Evolutionary conservation across 805 yeast species (phyloP), one percentile per base, ranked within the genome.

Genomic region (Cyberlindnera sargentensis): DNA sequence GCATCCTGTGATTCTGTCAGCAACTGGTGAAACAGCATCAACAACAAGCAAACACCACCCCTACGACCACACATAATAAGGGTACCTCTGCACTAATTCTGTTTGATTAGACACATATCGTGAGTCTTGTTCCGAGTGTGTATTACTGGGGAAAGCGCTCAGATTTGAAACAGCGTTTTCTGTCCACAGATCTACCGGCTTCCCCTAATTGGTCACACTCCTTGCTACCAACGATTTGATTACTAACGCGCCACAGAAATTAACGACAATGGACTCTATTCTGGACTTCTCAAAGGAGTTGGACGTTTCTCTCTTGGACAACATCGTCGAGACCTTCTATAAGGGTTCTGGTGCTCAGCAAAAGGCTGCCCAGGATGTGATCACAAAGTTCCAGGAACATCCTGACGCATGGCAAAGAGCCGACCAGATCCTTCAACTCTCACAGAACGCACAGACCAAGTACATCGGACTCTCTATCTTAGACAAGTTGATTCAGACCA

Each of bases 391-490:
- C 63, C 96, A 93, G 65, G 95, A 88, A 49, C 84, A 89, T 63
- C 95, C 93, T 3, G 96, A 91, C 55, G 83, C 97, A 26, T 93
- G 99, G 99, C 87, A 84, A 52, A 77, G 84, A 44, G 93, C 95
- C 31, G 98, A 91, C 57, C 80, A 84, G 63, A 90, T 93, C 47
- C 72, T 93, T 51, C 89, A 90, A 52, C 72, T 70, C 49, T 80
- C 95, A 3, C 67, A 70, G 40, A 84, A 89, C 61, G 73, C 96
- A 34, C 96, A 93, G 65, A 75, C 95, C 30, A 93, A 93, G 66
- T 91, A 84, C 64, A 84, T 93, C 62, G 99, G 96, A 7, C 71
- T 93, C 45, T 80, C 95, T 25, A 85, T 93, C 47, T 71, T 93
- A 56, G 96, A 93, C 66, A 88, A 85, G 56, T 74, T 93, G 59